A percentile compares a stretch with the other conserved stretches of the same genome.
Conservation (phyloP, 2,329 filamentous ascomycete species). For the Harringtonia lauricola region DNA sequence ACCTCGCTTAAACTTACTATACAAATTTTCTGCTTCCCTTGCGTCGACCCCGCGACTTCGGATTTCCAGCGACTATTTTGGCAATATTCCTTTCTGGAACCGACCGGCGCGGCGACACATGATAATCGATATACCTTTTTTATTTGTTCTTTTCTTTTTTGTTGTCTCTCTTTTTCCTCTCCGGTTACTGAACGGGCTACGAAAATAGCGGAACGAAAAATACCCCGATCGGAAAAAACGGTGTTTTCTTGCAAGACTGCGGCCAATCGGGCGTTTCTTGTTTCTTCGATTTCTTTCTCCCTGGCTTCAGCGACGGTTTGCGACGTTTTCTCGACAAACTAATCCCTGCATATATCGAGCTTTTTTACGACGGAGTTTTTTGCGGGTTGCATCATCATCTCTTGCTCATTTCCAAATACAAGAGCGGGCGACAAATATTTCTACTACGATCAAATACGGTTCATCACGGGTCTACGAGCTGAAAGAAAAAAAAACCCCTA, state of each 20-base stretch:
- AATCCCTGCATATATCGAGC: constrained; percentile 32
- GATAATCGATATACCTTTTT: constrained; percentile 22
- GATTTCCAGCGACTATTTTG: constrained; percentile 1
- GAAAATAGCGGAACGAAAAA: constrained; percentile 14
- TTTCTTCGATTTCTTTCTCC: constrained; percentile 16
- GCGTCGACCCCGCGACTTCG: constrained; percentile 6
- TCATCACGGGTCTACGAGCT: constrained; percentile 39
- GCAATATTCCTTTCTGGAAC: constrained; percentile 8
- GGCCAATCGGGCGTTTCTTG: constrained; percentile 30
- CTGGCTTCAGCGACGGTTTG: constrained; percentile 11
- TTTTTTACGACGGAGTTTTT: constrained; percentile 34
- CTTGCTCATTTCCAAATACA: constrained; percentile 18
- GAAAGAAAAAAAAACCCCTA: constrained; percentile 36
- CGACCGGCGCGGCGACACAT: constrained; percentile 18
- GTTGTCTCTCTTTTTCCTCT: neutral
- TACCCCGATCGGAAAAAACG: constrained; percentile 17
- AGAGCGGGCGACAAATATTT: constrained; percentile 30
- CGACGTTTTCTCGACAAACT: constrained; percentile 23
- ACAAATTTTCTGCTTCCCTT: constrained; percentile 10
- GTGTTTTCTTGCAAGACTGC: constrained; percentile 29
- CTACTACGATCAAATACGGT: constrained; percentile 30
- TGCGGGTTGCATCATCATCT: constrained; percentile 15
- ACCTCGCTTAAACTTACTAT: neutral
- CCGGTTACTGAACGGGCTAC: constrained; percentile 8
- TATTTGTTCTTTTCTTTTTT: constrained; percentile 2